A percentile compares a stretch with the other conserved stretches of the same genome.
These are phyloP conservation scores for Inonotus obliquus DNA, from an alignment of 1,284 basidiomycete species.

Conservation along the genomic window DNA sequence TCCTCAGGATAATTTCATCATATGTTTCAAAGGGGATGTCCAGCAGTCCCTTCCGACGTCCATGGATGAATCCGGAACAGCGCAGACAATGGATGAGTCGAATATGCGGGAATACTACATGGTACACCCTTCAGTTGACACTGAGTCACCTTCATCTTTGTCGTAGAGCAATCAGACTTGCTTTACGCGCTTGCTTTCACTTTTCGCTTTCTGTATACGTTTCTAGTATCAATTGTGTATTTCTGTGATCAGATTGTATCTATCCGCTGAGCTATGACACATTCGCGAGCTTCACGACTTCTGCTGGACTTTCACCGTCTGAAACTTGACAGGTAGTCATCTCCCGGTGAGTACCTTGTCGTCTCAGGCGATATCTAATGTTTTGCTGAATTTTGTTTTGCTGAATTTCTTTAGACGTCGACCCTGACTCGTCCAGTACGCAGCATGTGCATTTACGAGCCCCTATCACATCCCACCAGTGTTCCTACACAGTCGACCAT, in stretches of 20 bases:
- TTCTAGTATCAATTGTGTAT: background rate
- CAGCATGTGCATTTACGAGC: background rate
- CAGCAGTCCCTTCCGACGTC: constrained; percentile 69
- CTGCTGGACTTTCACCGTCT: background rate
- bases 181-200: background rate
- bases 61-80: constrained; percentile 43
- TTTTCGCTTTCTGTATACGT: background rate
- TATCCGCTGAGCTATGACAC: background rate
- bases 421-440: background rate
- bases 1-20: constrained; percentile 76
- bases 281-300: background rate
- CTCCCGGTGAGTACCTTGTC: background rate
- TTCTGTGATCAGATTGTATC: background rate
- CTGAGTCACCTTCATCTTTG: constrained; percentile 44
- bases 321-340: background rate
- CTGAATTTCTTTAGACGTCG: background rate
- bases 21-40: constrained; percentile 80
- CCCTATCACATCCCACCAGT: background rate
- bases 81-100: constrained; percentile 46
- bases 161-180: constrained; percentile 4
- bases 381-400: background rate
- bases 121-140: constrained; percentile 78
- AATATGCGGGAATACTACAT: constrained; percentile 72
- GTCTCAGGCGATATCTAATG: background rate
- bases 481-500: background rate